phyloP scores from a whole-genome alignment of 352 stramenopile species.

The Saprolegnia diclina region DNA sequence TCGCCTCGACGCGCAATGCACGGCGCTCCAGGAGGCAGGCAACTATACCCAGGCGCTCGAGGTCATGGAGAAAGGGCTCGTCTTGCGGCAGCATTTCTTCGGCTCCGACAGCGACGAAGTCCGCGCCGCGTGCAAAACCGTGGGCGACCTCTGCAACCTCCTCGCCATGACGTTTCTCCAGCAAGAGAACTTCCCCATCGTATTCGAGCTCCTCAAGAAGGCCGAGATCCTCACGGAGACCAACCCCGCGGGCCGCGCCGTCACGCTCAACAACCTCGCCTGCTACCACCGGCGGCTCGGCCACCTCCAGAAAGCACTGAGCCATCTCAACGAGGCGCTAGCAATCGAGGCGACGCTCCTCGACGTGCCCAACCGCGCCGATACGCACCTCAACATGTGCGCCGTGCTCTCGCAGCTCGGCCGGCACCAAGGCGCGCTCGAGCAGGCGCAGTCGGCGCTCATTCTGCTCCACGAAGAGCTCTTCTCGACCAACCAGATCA shows the following conservation, averaged over 20 bases:
- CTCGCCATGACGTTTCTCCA: slow-evolving; percentile 95
- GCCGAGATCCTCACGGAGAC: slow-evolving; percentile 91
- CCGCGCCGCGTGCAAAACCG: slow-evolving; percentile 83
- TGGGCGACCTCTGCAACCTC: slow-evolving; percentile 94
- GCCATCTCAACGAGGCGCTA: slow-evolving; percentile 89
- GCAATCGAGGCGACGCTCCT: slow-evolving; percentile 87
- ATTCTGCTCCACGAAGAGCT: slow-evolving; percentile 92
- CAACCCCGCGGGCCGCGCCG: slow-evolving; percentile 69
- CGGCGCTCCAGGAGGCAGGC: slow-evolving; percentile 85
- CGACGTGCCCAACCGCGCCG: slow-evolving; percentile 84
- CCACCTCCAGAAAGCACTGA: slow-evolving; percentile 87
- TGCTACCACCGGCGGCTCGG: slow-evolving; percentile 90
- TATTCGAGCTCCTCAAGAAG: slow-evolving; percentile 91
- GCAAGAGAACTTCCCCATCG: slow-evolving; percentile 89
- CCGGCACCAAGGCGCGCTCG: slow-evolving; percentile 84
- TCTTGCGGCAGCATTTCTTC: slow-evolving; percentile 92
- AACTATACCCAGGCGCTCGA: slow-evolving; percentile 91
- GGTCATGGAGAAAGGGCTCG: slow-evolving; percentile 91
- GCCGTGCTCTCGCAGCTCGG: slow-evolving; percentile 90
- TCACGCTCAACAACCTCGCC: slow-evolving; percentile 94
- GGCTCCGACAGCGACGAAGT: slow-evolving; percentile 88
- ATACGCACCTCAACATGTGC: slow-evolving; percentile 94
- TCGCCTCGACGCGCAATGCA: slow-evolving; percentile 85
- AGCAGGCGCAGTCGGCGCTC: slow-evolving; percentile 88
- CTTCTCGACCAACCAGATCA: slow-evolving; percentile 33